Evolutionary conservation across 139 green algal genomes (phyloP).

Genomic region (Klebsormidium nitens): DNA sequence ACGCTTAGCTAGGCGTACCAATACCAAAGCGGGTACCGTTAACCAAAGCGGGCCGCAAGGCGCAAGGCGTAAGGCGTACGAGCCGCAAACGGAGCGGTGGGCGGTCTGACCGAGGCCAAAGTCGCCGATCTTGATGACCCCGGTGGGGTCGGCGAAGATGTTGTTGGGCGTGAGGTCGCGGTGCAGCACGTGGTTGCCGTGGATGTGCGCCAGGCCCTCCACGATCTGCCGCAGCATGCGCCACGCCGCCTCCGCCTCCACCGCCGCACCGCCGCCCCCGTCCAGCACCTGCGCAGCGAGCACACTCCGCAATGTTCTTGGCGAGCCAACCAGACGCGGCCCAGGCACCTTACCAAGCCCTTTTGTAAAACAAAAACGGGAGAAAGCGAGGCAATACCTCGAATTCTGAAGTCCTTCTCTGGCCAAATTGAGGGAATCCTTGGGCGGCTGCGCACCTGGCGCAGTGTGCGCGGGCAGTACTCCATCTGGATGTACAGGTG

Average conservation of each 20-base stretch:
- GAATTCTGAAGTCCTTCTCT: no score
- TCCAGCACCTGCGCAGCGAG: conserved; percentile 22
- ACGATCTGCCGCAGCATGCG: conserved; percentile 72
- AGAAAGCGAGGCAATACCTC: no score
- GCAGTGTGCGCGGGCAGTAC: conserved; percentile 9
- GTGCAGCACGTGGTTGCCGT: conserved; percentile 55
- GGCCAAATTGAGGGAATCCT: no score
- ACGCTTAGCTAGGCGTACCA: no score
- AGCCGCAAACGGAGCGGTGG: no score
- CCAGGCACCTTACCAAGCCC: no score
- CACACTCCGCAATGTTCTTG: no score
- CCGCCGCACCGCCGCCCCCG: background rate
- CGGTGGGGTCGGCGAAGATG: conserved; percentile 91
- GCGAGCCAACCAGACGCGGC: no score
- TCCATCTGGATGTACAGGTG: conserved; percentile 91
- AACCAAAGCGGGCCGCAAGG: no score
- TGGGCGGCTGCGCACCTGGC: background rate
- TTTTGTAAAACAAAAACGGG: no score
- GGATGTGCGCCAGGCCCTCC: conserved; percentile 67
- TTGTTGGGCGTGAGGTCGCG: conserved; percentile 90
- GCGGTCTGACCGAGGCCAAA: conserved; percentile 86
- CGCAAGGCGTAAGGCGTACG: no score
- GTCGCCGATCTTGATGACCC: conserved; percentile 94
- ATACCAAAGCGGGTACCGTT: no score
- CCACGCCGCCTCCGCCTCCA: conserved; percentile 66